A percentile compares a stretch with the other conserved stretches of the same genome.
Evolutionary conservation across 768 basidiomycete species (phyloP).

Genomic region (Russula olivacea): DNA sequence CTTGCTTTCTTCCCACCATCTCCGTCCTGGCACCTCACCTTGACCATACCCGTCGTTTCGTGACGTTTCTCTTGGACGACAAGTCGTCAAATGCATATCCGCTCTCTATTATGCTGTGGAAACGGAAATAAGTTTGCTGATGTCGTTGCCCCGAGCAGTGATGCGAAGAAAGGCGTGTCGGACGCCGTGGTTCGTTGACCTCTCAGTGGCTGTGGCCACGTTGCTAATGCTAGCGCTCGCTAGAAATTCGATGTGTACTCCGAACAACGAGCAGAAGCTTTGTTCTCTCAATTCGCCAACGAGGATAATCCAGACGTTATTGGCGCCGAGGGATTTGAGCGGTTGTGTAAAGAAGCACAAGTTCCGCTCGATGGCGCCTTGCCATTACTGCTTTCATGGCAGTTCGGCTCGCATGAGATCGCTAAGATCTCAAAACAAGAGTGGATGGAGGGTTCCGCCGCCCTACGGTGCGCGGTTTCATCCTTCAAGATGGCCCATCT

Average conservation of each 20-base stretch:
- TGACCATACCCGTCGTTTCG: slow-evolving; percentile 5
- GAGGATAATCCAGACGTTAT: slow-evolving; percentile 51
- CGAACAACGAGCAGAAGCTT: slow-evolving; percentile 39
- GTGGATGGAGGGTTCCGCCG: slow-evolving; percentile 56
- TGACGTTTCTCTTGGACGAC: slow-evolving; percentile 10
- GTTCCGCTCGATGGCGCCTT: slow-evolving; percentile 67
- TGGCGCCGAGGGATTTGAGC: slow-evolving; percentile 67
- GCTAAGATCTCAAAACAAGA: slow-evolving; percentile 62
- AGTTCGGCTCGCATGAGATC: slow-evolving; percentile 64
- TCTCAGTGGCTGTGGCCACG: neutral
- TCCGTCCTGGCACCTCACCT: slow-evolving; percentile 15
- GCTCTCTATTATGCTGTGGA: slow-evolving; percentile 21
- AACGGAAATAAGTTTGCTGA: slow-evolving; percentile 15
- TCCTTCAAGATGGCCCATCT: slow-evolving; percentile 13
- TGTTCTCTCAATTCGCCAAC: slow-evolving; percentile 58
- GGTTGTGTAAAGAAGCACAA: slow-evolving; percentile 61
- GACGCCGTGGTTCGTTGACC: slow-evolving; percentile 8
- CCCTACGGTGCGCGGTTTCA: slow-evolving; percentile 37
- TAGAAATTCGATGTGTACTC: slow-evolving; percentile 40
- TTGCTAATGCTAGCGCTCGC: slow-evolving; percentile 13
- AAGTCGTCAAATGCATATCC: slow-evolving; percentile 19
- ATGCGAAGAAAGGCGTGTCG: slow-evolving; percentile 5
- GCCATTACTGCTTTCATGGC: slow-evolving; percentile 74
- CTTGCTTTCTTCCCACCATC: slow-evolving; percentile 15
- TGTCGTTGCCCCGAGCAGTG: slow-evolving; percentile 10